Conservation (phyloP, 2,329 filamentous ascomycete genomes). For the Decorospora gaudefroyi region DNA sequence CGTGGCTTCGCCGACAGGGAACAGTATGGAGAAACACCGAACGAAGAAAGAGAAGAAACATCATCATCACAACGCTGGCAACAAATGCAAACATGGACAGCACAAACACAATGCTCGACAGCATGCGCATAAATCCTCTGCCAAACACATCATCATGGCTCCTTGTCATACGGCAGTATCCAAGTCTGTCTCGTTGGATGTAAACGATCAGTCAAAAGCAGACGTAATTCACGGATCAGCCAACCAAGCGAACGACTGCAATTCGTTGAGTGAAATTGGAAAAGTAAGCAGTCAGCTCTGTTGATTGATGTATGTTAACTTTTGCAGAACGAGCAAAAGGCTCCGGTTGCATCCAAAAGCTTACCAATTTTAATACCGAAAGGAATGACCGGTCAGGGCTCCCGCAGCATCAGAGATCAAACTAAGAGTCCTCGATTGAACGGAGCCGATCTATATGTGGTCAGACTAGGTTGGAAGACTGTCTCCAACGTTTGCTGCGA, state of each 20-base stretch:
- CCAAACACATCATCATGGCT: constrained; percentile 3
- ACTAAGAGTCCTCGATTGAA: constrained; percentile 55
- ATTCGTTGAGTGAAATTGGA: not conserved
- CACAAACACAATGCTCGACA: constrained; percentile 26
- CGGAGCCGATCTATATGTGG: constrained; percentile 59
- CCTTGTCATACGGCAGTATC: constrained; percentile 6
- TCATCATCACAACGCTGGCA: constrained; percentile 32
- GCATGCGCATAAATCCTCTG: constrained; percentile 19
- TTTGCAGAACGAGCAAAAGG: constrained; percentile 1
- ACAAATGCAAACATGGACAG: constrained; percentile 35
- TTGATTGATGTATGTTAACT: not conserved
- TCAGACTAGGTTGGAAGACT: constrained; percentile 47
- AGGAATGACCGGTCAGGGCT: constrained; percentile 30
- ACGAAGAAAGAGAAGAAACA: constrained; percentile 27
- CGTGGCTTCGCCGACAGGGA: constrained; percentile 23
- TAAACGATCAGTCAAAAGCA: no score
- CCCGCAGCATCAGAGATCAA: constrained; percentile 42
- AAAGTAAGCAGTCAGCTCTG: not conserved
- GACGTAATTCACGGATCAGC: no score
- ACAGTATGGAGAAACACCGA: constrained; percentile 41
- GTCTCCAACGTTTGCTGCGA: constrained; percentile 11
- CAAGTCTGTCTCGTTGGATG: no score
- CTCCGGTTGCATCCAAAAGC: not conserved
- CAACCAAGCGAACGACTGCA: no score
- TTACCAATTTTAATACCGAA: constrained; percentile 37